Percentiles rank a stretch among this genome's conserved stretches.
phyloP scores from a whole-genome alignment of 345 rosid genomes.

The Stellera chamaejasme region DNA sequence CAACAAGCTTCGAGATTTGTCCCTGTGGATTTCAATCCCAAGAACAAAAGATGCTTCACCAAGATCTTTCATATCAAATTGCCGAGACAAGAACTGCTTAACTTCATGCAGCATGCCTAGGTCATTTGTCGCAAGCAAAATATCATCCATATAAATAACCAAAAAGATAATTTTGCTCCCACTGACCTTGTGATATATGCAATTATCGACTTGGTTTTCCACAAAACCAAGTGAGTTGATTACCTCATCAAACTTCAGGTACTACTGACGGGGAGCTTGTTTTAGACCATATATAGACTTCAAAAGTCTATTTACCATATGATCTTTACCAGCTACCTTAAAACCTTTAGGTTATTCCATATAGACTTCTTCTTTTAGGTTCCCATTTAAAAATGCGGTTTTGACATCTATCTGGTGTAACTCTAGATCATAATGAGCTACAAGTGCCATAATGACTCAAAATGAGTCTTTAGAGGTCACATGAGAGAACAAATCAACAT shows the following conservation, averaged over 20 bases:
- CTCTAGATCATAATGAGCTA: slow-evolving; percentile 1
- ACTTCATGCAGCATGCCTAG: not conserved
- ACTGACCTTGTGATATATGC: slow-evolving; percentile 5
- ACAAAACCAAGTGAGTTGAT: not conserved
- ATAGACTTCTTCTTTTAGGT: too few relatives aligned
- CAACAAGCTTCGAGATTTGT: not conserved
- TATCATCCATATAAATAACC: not conserved
- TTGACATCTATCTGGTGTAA: too few relatives aligned
- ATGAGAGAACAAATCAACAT: not conserved
- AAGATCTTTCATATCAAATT: slow-evolving; percentile 5
- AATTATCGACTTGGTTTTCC: not conserved
- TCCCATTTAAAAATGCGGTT: too few relatives aligned
- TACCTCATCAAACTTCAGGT: not conserved
- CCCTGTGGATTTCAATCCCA: slow-evolving; percentile 1
- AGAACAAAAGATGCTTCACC: slow-evolving; percentile 4
- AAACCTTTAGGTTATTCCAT: too few relatives aligned
- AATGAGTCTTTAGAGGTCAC: not conserved
- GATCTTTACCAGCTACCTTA: not conserved
- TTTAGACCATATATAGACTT: slow-evolving; percentile 1
- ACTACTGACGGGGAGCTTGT: not conserved
- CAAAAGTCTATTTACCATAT: not conserved
- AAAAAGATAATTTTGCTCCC: not conserved
- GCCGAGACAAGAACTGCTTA: not conserved
- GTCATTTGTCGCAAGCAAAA: slow-evolving; percentile 1
- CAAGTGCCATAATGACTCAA: not conserved